A percentile compares a stretch with the other conserved stretches of the same genome.
Evolutionary conservation across 2,329 filamentous ascomycete species (phyloP).

Genomic region (Dactylonectria macrodidyma): DNA sequence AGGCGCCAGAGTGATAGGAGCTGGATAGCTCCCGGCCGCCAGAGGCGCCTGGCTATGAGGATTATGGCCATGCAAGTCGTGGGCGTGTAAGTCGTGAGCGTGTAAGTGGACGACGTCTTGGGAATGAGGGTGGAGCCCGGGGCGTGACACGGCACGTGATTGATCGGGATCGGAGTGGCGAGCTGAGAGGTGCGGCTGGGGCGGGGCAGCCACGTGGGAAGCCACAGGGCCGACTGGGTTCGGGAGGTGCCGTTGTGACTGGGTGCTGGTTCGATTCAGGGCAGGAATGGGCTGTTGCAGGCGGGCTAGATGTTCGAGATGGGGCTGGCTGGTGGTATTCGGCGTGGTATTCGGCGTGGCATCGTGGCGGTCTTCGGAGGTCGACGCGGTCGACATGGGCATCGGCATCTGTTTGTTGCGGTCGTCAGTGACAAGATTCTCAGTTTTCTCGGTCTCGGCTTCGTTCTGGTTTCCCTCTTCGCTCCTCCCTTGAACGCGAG

Average conservation of each 20-base stretch:
- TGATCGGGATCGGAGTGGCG: neutral
- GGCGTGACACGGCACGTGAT: constrained; percentile 44
- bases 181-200: neutral
- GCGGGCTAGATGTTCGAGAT: constrained; percentile 40
- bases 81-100: constrained; percentile 23
- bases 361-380: constrained; percentile 16
- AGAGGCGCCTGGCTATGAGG: constrained; percentile 36
- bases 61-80: constrained; percentile 36
- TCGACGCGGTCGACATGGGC: constrained; percentile 20
- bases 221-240: constrained; percentile 36
- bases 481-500: neutral
- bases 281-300: constrained; percentile 49
- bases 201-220: neutral
- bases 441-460: neutral
- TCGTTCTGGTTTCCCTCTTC: constrained; percentile 12
- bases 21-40: constrained; percentile 32
- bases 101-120: constrained; percentile 23
- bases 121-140: constrained; percentile 29
- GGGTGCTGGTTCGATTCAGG: constrained; percentile 48
- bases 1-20: constrained; percentile 33
- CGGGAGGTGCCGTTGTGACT: constrained; percentile 44
- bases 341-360: neutral
- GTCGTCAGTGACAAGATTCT: constrained; percentile 14
- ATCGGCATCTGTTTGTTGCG: constrained; percentile 26
- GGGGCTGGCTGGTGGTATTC: constrained; percentile 19